phyloP scores from a whole-genome alignment of 2,329 filamentous ascomycete species.

The Xenosphaeropsis pyriputrescens region DNA sequence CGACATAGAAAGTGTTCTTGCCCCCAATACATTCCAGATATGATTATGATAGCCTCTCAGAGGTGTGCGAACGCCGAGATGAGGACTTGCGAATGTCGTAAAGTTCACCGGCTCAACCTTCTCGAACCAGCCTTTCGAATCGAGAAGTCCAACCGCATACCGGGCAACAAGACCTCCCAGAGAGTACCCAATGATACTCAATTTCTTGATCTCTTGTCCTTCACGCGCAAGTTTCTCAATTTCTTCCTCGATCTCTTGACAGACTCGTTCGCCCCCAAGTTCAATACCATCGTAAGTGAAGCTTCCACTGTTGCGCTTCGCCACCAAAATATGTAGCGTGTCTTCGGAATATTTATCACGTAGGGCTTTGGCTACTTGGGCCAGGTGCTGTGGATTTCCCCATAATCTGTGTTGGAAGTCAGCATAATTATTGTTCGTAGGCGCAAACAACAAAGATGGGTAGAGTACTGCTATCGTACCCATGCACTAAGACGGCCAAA shows the following conservation, averaged over 20 bases:
- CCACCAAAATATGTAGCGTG: constrained; percentile 53
- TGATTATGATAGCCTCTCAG: constrained; percentile 49
- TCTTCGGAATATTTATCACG: constrained; percentile 45
- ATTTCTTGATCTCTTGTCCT: constrained; percentile 61
- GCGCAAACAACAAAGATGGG: not conserved
- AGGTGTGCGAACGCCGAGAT: constrained; percentile 62
- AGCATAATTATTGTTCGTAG: constrained; percentile 1
- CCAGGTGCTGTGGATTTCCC: constrained; percentile 65
- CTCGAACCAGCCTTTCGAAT: constrained; percentile 69
- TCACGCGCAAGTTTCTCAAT: constrained; percentile 37
- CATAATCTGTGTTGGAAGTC: constrained; percentile 38
- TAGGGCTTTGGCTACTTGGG: constrained; percentile 49
- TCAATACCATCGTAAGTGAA: constrained; percentile 61
- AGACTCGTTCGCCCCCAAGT: constrained; percentile 50
- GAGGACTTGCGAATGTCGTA: constrained; percentile 78
- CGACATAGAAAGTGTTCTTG: constrained; percentile 66
- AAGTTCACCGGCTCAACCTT: constrained; percentile 79
- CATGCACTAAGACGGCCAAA: constrained; percentile 64
- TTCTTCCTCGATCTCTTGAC: constrained; percentile 51
- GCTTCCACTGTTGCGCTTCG: constrained; percentile 58
- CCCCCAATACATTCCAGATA: constrained; percentile 73
- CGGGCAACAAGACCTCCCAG: constrained; percentile 75
- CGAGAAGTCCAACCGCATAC: constrained; percentile 74
- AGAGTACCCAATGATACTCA: constrained; percentile 83
- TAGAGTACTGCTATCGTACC: constrained; percentile 19